Conservation (phyloP, 192 early-diverging fungal genomes). For the Podila epicladia region DNA sequence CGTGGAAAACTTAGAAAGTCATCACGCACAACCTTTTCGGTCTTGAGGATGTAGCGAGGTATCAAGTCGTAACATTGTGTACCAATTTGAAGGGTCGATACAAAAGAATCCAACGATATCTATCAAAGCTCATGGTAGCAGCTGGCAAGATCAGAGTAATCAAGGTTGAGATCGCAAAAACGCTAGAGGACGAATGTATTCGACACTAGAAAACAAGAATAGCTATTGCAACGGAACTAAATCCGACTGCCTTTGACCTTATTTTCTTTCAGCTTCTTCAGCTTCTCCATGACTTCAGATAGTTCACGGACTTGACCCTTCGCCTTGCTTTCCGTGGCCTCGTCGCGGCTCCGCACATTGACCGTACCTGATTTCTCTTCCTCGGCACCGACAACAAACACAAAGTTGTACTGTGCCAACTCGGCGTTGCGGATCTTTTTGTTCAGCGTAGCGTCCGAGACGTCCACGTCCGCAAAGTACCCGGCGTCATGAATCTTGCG, state of each 20-base stretch:
- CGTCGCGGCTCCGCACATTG: slow-evolving; percentile 91
- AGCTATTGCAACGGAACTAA: too few relatives aligned
- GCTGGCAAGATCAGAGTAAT: too few relatives aligned
- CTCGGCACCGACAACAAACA: slow-evolving; percentile 94
- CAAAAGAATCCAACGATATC: too few relatives aligned
- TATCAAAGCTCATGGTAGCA: too few relatives aligned
- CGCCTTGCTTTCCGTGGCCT: slow-evolving; percentile 74
- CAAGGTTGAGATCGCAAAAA: too few relatives aligned
- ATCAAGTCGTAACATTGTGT: too few relatives aligned
- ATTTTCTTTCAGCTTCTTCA: slow-evolving; percentile 46
- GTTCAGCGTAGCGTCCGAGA: slow-evolving; percentile 85
- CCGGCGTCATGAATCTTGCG: slow-evolving; percentile 72
- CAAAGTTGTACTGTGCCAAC: slow-evolving; percentile 94
- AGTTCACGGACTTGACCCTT: slow-evolving; percentile 81
- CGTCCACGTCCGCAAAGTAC: slow-evolving; percentile 87
- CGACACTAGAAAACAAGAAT: too few relatives aligned
- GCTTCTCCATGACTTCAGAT: slow-evolving; percentile 71
- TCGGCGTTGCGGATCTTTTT: slow-evolving; percentile 98
- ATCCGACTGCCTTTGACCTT: slow-evolving; percentile 21
- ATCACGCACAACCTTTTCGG: too few relatives aligned
- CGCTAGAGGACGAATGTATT: too few relatives aligned
- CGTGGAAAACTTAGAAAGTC: too few relatives aligned
- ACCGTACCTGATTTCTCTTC: slow-evolving; percentile 80
- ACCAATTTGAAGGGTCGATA: too few relatives aligned
- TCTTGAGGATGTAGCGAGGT: too few relatives aligned